Evolutionary conservation across 371 early-diverging fungal species (phyloP), one percentile per base, ranked within the genome.

Genomic region (Rhizopus arrhizus): DNA sequence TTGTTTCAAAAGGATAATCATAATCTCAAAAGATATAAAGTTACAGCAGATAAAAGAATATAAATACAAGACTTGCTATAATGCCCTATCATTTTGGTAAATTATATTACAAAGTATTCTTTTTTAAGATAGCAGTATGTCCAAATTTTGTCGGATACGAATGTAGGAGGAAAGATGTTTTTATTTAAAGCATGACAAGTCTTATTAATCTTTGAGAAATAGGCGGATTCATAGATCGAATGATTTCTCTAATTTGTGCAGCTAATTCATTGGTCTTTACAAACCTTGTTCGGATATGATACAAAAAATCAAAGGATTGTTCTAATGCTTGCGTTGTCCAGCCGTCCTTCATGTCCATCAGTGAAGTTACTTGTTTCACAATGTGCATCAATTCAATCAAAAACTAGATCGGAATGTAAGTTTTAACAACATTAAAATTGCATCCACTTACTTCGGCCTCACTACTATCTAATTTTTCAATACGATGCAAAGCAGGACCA

Each of bases 401-500:
- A 51, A 75, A 79, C 83, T 83, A 56, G 3, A 22, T 22, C 2
- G 29, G 12, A 4, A 12, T 3, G 31, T 8, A n/a, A 42, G 50
- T 8, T 10, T 11, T 12, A 29, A 29, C 12, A 10, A 4, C 15
- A 15, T 4, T 45, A 8, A 1, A 16, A 16, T 10, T 43, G 10
- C 2, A 6, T 33, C 10, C 3, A 59, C 67, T 63, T 76, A 80
- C 81, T 35, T 75, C 79, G n/a, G 78, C 72, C 53, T 81, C 77
- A 8, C 71, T 72, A 12, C 61, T 68, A 52, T 77, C 72, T 36
- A 74, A 36, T 49, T 86, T 84, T 62, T 86, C 89, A 43, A 91
- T 82, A 31, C 92, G 84, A 70, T 91, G 88, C 32, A 91, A 69
- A 15, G 87, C 73, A 0, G 92, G 92, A 0, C 91, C 91, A 42